phyloP scores from a whole-genome alignment of 225 moss, liverwort and hornwort genomes.

The Thuidium tamariscinum region DNA sequence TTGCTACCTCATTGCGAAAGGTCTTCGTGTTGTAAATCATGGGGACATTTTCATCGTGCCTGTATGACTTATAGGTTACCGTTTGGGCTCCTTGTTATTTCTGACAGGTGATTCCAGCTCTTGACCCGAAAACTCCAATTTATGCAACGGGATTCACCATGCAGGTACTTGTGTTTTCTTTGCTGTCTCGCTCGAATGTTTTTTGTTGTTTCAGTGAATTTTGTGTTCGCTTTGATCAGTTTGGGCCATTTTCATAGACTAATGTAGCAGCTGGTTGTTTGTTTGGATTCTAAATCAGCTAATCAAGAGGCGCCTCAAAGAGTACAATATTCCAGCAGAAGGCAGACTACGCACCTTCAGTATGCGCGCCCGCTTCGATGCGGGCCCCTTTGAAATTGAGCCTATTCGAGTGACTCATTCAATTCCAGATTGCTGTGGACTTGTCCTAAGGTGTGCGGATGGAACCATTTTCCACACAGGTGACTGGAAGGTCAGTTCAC shows the following conservation, averaged over 20 bases:
- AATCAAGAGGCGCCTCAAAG: slow-evolving; percentile 83
- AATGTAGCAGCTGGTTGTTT: background rate
- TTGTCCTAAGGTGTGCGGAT: slow-evolving; percentile 80
- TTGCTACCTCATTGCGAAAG: background rate
- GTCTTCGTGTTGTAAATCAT: background rate
- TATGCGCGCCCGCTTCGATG: slow-evolving; percentile 70
- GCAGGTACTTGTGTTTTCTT: slow-evolving; percentile 40
- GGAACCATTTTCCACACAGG: slow-evolving; percentile 95
- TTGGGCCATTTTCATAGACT: background rate
- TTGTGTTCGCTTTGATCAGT: background rate
- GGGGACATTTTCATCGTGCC: background rate
- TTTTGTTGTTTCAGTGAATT: background rate
- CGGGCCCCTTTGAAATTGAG: slow-evolving; percentile 97
- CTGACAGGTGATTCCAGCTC: slow-evolving; percentile 79
- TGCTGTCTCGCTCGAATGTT: background rate
- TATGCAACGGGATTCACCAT: slow-evolving; percentile 98
- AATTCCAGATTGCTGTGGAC: slow-evolving; percentile 96
- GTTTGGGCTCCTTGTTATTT: background rate
- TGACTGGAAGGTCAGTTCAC: slow-evolving; percentile 82
- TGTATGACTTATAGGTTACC: background rate
- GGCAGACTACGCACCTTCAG: slow-evolving; percentile 72
- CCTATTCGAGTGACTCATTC: slow-evolving; percentile 95
- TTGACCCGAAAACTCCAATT: slow-evolving; percentile 91
- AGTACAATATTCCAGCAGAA: slow-evolving; percentile 75
- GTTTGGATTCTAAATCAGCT: slow-evolving; percentile 28